phyloP scores from a whole-genome alignment of 1,139 yeast genomes.

The Candida freyschussii region DNA sequence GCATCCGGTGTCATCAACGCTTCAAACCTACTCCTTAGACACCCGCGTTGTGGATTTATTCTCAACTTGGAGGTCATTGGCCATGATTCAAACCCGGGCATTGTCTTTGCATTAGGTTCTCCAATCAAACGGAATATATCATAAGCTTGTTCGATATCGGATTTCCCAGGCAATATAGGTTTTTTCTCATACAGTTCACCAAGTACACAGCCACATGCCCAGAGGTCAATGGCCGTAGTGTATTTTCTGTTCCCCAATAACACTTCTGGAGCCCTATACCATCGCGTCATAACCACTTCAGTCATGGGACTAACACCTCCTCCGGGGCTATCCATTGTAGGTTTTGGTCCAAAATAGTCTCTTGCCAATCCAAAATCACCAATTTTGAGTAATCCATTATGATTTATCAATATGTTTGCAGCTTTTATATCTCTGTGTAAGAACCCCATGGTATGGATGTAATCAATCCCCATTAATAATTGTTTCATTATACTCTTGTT shows the following conservation, averaged over 20 bases:
- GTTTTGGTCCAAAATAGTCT: constrained; percentile 64
- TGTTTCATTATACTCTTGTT: constrained; percentile 84
- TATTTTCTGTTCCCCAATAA: constrained; percentile 79
- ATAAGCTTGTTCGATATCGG: constrained; percentile 90
- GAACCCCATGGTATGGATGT: constrained; percentile 64
- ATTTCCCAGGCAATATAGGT: constrained; percentile 81
- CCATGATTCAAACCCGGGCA: constrained; percentile 45
- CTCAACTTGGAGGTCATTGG: constrained; percentile 10
- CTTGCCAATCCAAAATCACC: constrained; percentile 97
- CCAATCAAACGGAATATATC: constrained; percentile 79
- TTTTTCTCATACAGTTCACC: constrained; percentile 80
- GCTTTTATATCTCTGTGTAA: constrained; percentile 94
- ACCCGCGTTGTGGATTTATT: constrained; percentile 40
- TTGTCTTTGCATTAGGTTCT: constrained; percentile 66
- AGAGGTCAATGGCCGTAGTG: constrained; percentile 86
- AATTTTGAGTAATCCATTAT: constrained; percentile 69
- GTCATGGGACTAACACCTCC: constrained; percentile 79
- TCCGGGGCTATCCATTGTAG: constrained; percentile 49
- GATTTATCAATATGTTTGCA: constrained; percentile 81
- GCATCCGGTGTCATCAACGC: constrained; percentile 28
- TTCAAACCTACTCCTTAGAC: constrained; percentile 43
- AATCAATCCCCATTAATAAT: constrained; percentile 72
- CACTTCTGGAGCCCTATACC: constrained; percentile 97
- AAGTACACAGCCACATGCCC: constrained; percentile 97
- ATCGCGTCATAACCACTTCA: constrained; percentile 87